Conservation (phyloP, 139 green algal genomes). For the Asterochloris erici region DNA sequence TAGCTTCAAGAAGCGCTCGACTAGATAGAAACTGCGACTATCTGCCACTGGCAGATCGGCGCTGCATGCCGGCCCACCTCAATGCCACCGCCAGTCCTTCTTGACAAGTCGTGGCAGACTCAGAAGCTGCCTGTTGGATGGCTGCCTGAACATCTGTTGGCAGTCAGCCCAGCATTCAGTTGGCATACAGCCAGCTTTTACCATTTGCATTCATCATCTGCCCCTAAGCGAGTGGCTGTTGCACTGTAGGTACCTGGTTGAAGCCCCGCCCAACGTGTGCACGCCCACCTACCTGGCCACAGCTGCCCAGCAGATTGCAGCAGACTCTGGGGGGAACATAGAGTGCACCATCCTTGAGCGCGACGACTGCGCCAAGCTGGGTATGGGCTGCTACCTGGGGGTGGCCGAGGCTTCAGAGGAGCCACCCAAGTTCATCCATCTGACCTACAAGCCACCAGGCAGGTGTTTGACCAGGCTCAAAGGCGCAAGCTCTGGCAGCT, state of each 20-base stretch:
- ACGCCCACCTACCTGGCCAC: conserved; percentile 83
- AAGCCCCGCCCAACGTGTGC: conserved; percentile 93
- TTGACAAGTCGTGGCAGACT: too few species aligned
- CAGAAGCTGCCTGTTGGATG: too few species aligned
- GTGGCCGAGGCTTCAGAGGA: conserved; percentile 79
- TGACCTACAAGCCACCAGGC: conserved; percentile 82
- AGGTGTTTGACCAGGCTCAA: not conserved
- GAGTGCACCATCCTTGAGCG: conserved; percentile 79
- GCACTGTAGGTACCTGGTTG: conserved; percentile 81
- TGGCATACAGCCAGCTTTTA: too few species aligned
- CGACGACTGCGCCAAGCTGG: conserved; percentile 81
- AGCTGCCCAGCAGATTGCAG: conserved; percentile 58
- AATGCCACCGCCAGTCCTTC: too few species aligned
- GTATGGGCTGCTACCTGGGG: conserved; percentile 94
- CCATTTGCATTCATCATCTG: not conserved
- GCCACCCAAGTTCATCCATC: conserved; percentile 96
- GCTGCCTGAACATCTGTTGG: too few species aligned
- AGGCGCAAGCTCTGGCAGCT: too few species aligned
- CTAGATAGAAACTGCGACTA: not conserved
- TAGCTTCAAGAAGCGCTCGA: not conserved
- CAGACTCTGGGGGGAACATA: conserved; percentile 45
- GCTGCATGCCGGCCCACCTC: not conserved
- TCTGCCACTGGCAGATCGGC: not conserved
- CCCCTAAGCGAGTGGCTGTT: not conserved
- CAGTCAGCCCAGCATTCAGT: not conserved